These are phyloP conservation scores for Colletotrichum aenigma DNA, from an alignment of 2,329 filamentous ascomycete genomes.

Conservation along the genomic window DNA sequence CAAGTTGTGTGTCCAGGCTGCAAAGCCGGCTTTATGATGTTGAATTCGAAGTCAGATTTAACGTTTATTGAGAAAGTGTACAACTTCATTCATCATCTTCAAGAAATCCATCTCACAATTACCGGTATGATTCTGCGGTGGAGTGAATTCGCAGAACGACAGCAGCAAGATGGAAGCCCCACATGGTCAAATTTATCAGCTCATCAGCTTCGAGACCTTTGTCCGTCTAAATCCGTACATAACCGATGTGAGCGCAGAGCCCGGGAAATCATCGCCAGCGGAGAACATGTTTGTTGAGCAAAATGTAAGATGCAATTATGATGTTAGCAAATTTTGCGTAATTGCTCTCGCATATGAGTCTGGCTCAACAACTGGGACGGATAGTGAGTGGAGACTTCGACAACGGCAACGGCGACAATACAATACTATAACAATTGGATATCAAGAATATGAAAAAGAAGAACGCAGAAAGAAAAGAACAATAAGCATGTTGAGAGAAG, in stretches of 20 bases:
- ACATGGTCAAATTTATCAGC: background rate
- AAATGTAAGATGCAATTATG: fast-evolving
- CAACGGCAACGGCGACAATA: no score
- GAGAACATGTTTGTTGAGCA: background rate
- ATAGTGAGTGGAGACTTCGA: no score
- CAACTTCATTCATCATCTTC: background rate
- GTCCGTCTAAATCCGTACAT: background rate
- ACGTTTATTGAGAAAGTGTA: no score
- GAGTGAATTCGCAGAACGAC: no score
- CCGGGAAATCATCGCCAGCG: background rate
- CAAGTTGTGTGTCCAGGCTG: background rate
- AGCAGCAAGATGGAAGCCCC: background rate
- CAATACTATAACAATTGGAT: no score
- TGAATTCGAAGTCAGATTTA: no score
- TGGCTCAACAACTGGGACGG: no score
- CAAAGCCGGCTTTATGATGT: background rate
- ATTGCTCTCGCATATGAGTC: background rate
- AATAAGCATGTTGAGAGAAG: no score
- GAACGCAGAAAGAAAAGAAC: no score
- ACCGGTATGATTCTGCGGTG: no score
- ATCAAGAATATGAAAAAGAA: no score
- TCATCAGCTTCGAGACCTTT: fast-evolving
- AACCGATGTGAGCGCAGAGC: background rate
- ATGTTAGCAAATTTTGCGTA: background rate
- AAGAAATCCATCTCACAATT: background rate